phyloP scores from a whole-genome alignment of 1,139 yeast genomes.

The Candida dubliniensis region DNA sequence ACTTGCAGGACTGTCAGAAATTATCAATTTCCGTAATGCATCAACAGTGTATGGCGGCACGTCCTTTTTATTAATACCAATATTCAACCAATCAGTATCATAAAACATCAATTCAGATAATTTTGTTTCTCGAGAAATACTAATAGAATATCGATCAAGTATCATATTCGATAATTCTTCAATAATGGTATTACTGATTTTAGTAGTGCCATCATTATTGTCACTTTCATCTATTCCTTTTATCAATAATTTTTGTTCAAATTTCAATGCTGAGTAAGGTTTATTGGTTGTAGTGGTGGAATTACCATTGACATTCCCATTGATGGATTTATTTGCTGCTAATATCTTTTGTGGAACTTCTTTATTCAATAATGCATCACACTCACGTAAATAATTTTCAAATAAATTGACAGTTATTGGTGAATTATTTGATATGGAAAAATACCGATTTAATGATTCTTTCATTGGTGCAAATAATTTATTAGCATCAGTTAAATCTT shows the following conservation, averaged over 20 bases:
- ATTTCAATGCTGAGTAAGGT: slow-evolving; percentile 29
- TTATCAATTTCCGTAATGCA: slow-evolving; percentile 45
- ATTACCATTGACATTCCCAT: too few species aligned
- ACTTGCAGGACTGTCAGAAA: slow-evolving; percentile 17
- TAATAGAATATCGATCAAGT: slow-evolving; percentile 34
- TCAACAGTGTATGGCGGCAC: slow-evolving; percentile 26
- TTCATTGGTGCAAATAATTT: slow-evolving; percentile 52
- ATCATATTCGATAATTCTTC: slow-evolving; percentile 28
- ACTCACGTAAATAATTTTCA: slow-evolving; percentile 62
- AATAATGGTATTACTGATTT: slow-evolving; percentile 21
- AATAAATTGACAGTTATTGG: slow-evolving; percentile 61
- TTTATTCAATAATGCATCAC: slow-evolving; percentile 36
- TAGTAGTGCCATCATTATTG: slow-evolving; percentile 19
- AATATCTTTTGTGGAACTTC: slow-evolving; percentile 26
- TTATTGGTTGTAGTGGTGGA: too few species aligned
- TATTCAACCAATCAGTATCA: slow-evolving; percentile 68
- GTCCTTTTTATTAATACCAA: slow-evolving; percentile 31
- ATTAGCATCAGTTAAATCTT: slow-evolving; percentile 42
- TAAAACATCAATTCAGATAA: slow-evolving; percentile 59
- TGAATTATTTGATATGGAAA: slow-evolving; percentile 50
- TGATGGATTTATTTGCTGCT: slow-evolving; percentile 27
- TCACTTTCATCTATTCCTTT: slow-evolving; percentile 54
- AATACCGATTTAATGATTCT: slow-evolving; percentile 54
- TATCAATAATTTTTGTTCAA: slow-evolving; percentile 69
- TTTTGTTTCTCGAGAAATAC: slow-evolving; percentile 40